phyloP scores from a whole-genome alignment of 352 stramenopile genomes.

The Globisporangium mamillatum region DNA sequence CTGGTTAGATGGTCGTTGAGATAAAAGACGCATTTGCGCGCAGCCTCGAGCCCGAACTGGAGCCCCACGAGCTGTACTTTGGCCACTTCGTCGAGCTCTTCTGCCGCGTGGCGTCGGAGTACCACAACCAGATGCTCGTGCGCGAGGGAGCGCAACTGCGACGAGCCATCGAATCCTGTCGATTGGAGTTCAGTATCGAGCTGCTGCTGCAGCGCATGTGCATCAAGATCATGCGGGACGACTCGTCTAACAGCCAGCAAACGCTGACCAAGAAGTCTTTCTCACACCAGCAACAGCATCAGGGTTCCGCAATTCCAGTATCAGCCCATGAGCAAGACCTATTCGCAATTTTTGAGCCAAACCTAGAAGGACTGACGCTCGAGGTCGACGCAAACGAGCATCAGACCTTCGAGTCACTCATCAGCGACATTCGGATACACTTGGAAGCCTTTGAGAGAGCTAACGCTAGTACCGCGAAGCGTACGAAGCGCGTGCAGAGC shows the following conservation, averaged over 20 bases:
- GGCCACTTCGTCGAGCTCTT: conserved; percentile 68
- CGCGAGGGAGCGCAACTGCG: conserved; percentile 53
- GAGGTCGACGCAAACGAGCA: conserved; percentile 17
- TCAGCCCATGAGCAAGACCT: no score
- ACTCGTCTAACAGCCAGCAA: neutral
- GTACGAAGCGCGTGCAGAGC: conserved; percentile 24
- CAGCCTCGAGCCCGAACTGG: conserved; percentile 8
- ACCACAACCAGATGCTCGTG: conserved; percentile 44
- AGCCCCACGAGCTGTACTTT: conserved; percentile 33
- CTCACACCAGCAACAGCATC: neutral
- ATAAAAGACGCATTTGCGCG: conserved; percentile 15
- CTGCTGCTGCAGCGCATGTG: conserved; percentile 55
- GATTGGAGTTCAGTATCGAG: conserved; percentile 63
- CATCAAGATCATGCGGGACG: conserved; percentile 33
- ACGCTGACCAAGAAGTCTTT: neutral
- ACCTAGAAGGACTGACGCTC: conserved; percentile 13
- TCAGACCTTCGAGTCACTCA: conserved; percentile 19
- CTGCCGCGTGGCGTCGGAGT: conserved; percentile 47
- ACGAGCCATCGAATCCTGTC: conserved; percentile 49
- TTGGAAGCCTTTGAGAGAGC: conserved; percentile 23
- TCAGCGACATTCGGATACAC: conserved; percentile 30
- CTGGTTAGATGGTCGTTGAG: conserved; percentile 17
- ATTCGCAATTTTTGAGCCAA: neutral
- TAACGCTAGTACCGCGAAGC: conserved; percentile 9
- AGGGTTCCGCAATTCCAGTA: no score